Evolutionary conservation across 2,329 filamentous ascomycete genomes (phyloP).

Genomic region (Podosphaera fusca): DNA sequence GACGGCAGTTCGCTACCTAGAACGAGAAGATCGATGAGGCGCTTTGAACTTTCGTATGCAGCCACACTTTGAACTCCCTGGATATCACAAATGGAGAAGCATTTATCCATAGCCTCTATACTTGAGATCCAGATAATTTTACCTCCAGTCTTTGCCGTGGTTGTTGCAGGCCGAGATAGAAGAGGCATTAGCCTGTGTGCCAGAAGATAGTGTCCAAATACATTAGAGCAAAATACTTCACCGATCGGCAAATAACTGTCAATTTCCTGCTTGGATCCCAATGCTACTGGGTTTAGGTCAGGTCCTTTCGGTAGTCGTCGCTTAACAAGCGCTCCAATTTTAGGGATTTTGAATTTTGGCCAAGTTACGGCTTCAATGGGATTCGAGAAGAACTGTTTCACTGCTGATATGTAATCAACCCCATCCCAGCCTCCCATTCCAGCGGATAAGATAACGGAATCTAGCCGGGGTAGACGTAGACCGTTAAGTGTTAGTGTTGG

Average conservation of each 20-base stretch:
- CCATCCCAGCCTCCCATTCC: constrained; percentile 72
- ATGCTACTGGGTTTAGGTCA: constrained; percentile 12
- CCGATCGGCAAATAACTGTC: constrained; percentile 38
- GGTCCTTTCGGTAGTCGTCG: constrained; percentile 21
- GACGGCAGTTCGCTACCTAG: constrained; percentile 48
- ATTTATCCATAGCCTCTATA: constrained; percentile 37
- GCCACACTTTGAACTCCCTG: constrained; percentile 38
- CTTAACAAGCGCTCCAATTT: constrained; percentile 27
- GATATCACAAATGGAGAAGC: constrained; percentile 43
- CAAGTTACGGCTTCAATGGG: constrained; percentile 47
- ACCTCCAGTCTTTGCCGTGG: constrained; percentile 9
- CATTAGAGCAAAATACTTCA: constrained; percentile 70
- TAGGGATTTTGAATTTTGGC: constrained; percentile 51
- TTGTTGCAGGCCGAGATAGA: constrained; percentile 21
- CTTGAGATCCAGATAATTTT: constrained; percentile 68
- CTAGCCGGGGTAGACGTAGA: constrained; percentile 43
- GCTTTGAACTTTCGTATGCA: constrained; percentile 74
- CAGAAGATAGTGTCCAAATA: constrained; percentile 89
- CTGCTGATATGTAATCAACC: constrained; percentile 42
- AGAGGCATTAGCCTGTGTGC: constrained; percentile 59
- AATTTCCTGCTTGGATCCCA: constrained; percentile 6
- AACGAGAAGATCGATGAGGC: constrained; percentile 63
- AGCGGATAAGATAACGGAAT: constrained; percentile 65
- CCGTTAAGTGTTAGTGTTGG: constrained; percentile 6
- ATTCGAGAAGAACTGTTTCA: constrained; percentile 31